Base-by-base conservation (phyloP, 2,329 filamentous ascomycete species). In the Nigrospora sphaerica region DNA sequence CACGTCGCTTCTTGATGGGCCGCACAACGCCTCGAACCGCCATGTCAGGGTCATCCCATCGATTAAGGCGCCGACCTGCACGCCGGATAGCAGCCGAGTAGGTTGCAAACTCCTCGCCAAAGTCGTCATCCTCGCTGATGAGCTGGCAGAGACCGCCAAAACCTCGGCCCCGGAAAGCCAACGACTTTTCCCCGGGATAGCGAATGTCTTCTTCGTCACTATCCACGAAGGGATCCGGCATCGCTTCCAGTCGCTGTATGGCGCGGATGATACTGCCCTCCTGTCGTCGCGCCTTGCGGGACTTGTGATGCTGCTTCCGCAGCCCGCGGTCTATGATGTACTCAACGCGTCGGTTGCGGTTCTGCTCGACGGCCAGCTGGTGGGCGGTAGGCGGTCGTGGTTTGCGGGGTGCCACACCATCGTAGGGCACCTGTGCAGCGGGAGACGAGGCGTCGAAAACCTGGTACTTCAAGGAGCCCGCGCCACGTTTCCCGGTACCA, bases 251-350 rank as follows among this genome's bases (percentile, higher is more conserved):
- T 18, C 88, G 77, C 46, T 76, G 77, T 64, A 82, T 81, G 1
- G 85, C 79, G 37, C 85, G 75, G 53, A 84, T 71, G 45, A 92
- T 75, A 10, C 80, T 73, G 12, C 86, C 85, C 48, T 89, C 81
- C 45, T 74, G 70, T 17, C 78, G 77, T 5, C 87, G 78, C 16
- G 68, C 59, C 55, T 81, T 82, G 40, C 81, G 79, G 12, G 81
- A 77, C 46, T 72, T 72, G 58, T 82, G 78, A 58, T 90, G 84
- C 44, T 80, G 73, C 52, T 74, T 76, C 42, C 85, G 80, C 32
- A 92, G 70, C 31, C 85, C 83, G n/a, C 83, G 80, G 54, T 88
- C 84, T 14, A 93, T 77, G 44, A 89, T 87, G 57, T 90, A 85
- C 57, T 90, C 85, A n/a, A 92, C 87, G 6, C 87, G 81, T 57